Evolutionary conservation across 1,139 yeast genomes (phyloP).

Genomic region (Barnettozyma hawaiiensis): DNA sequence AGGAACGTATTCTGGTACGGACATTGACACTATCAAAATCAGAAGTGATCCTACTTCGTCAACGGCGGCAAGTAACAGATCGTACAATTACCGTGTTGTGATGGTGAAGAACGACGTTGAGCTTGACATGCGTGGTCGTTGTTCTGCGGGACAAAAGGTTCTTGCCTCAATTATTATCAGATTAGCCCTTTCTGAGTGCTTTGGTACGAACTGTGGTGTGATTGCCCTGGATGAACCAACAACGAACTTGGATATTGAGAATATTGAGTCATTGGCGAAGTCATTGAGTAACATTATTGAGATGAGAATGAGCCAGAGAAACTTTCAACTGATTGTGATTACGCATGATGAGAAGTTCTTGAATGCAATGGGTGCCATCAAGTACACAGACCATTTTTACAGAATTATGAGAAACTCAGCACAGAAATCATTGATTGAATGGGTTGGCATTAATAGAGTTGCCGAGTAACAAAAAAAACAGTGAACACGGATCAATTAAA

Average conservation of each 20-base stretch:
- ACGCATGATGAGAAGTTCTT: conserved; percentile 94
- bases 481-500: too few relatives aligned
- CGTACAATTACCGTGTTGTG: conserved; percentile 90
- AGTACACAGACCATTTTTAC: conserved; percentile 86
- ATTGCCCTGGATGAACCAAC: conserved; percentile 98
- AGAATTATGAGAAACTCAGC: conserved; percentile 74
- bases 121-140: conserved; percentile 95
- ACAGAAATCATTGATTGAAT: conserved; percentile 68
- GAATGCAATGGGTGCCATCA: conserved; percentile 76
- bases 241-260: conserved; percentile 86
- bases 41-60: conserved; percentile 66
- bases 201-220: conserved; percentile 92
- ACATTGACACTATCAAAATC: conserved; percentile 85
- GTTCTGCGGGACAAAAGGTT: conserved; percentile 98
- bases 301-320: conserved; percentile 67
- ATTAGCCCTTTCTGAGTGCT: conserved; percentile 90
- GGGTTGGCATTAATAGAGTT: conserved; percentile 39
- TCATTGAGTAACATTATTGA: conserved; percentile 75
- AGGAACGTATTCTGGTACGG: conserved; percentile 90
- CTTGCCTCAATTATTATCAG: conserved; percentile 88
- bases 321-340: conserved; percentile 90
- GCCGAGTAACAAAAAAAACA: conserved; percentile 21
- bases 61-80: conserved; percentile 52
- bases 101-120: conserved; percentile 92
- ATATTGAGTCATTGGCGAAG: conserved; percentile 80